A percentile compares a stretch with the other conserved stretches of the same genome.
These are phyloP conservation scores for Fomitopsis pinicola DNA, from an alignment of 1,284 basidiomycete genomes.

Conservation along the genomic window DNA sequence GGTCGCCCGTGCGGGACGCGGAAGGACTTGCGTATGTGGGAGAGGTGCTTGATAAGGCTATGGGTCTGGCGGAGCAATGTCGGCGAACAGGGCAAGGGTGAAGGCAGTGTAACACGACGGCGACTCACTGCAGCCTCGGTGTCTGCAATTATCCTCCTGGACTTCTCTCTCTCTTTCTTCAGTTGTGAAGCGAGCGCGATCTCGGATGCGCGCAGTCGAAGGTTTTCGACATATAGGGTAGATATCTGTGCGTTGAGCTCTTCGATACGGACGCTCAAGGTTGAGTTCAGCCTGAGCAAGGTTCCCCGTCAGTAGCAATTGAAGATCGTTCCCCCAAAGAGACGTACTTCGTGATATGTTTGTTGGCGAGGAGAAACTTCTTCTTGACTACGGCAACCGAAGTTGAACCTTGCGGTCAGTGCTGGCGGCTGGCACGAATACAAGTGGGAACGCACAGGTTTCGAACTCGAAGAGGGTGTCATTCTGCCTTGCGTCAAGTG, in stretches of 20 bases:
- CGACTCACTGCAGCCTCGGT: constrained; percentile 67
- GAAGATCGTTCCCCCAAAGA: neutral
- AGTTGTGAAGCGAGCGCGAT: constrained; percentile 70
- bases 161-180: constrained; percentile 74
- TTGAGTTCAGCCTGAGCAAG: constrained; percentile 69
- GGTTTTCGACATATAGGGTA: constrained; percentile 73
- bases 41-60: constrained; percentile 60
- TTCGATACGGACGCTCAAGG: constrained; percentile 75
- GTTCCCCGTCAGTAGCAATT: constrained; percentile 2
- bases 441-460: constrained; percentile 53
- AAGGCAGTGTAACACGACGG: neutral
- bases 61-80: constrained; percentile 40
- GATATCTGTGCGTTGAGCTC: constrained; percentile 80
- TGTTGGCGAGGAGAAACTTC: constrained; percentile 84
- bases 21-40: constrained; percentile 57
- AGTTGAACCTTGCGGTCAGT: constrained; percentile 11
- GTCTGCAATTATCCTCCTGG: constrained; percentile 62
- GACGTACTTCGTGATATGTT: constrained; percentile 80
- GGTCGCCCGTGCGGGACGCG: constrained; percentile 34
- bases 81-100: neutral
- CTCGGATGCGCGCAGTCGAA: constrained; percentile 73
- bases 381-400: constrained; percentile 64
- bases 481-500: constrained; percentile 61
- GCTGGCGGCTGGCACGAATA: neutral
- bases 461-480: constrained; percentile 80